Percentiles rank a stretch among this genome's conserved stretches.
Conservation (phyloP, 108 stramenopile species). For the Tribonema minus region DNA sequence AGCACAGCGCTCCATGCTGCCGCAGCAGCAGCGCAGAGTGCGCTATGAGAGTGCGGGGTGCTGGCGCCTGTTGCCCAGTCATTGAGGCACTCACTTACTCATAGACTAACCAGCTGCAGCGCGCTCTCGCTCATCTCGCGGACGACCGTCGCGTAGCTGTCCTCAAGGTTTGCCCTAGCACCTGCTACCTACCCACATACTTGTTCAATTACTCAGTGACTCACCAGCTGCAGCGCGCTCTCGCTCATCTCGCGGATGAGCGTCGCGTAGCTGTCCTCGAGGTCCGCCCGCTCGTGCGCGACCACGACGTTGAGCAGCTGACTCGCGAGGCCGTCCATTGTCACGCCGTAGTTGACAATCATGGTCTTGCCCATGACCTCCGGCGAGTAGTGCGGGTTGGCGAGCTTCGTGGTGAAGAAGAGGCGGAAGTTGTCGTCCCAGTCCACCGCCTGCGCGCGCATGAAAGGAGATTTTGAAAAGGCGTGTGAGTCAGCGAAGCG, state of each 20-base stretch:
- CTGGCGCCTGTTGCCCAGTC: too few species aligned
- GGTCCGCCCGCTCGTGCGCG: conserved; percentile 63
- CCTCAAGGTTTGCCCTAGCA: conserved; percentile 64
- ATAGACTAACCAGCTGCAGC: conserved; percentile 48
- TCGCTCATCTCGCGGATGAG: conserved; percentile 63
- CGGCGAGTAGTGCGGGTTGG: conserved; percentile 67
- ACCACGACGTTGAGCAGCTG: conserved; percentile 70
- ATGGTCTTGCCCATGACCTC: conserved; percentile 72
- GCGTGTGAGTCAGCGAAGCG: too few species aligned
- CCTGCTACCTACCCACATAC: too few species aligned
- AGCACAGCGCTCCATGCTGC: too few species aligned
- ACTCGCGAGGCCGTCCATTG: conserved; percentile 63
- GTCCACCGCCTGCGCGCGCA: conserved; percentile 44
- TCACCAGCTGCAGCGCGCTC: conserved; percentile 57
- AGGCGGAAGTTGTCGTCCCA: conserved; percentile 66
- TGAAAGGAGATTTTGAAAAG: too few species aligned
- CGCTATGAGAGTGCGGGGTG: too few species aligned
- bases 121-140: conserved; percentile 63
- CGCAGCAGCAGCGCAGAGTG: too few species aligned
- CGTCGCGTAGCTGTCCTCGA: conserved; percentile 60
- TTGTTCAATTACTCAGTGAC: too few species aligned
- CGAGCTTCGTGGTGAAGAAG: conserved; percentile 68
- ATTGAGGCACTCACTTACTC: too few species aligned
- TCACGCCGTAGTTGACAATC: conserved; percentile 70
- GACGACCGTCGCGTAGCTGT: conserved; percentile 61